Base-by-base conservation (phyloP, 2,329 filamentous ascomycete genomes). In the Fonsecaea pugnacius region DNA sequence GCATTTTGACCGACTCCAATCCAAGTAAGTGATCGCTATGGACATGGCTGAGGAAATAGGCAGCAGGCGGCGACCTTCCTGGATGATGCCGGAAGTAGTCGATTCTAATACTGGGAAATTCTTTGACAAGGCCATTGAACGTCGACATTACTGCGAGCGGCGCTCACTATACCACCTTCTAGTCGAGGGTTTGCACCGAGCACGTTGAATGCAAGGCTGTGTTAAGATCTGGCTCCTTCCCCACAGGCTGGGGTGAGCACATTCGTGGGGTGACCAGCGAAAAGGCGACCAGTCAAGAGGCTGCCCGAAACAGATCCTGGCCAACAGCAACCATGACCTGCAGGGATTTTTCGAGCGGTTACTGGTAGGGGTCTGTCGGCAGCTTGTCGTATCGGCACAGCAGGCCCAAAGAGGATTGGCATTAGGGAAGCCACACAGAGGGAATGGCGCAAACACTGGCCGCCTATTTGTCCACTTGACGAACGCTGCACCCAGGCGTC, bases 11-110 rank as follows among this genome's bases (percentile, higher is more conserved):
- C 12, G 83, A 85, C 70, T 96, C 92, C 1, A 97, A 83, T 0
- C 94, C 93, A 38, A 84, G 84, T 1, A 97, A 84, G 76, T 97
- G 94, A 72, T 97, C 93, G 68, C 90, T 96, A 74, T 97, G 94
- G 1, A 96, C 87, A 83, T 98, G 94, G 76, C 91, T 96, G 30
- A 98, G 82, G 73, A 98, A 96, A 75, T 90, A 95, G 16, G 91
- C 92, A 61, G 95, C 77, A 0, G 92, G 90, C 3, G 89, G 84
- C 16, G 78, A 83, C 16, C 77, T 77, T 5, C 80, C 79, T 3
- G 80, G 78, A 53, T 82, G 81, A 16, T 78, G 79, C 27, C 91
- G 86, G 72, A 97, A 97, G 78, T 88, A 92, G 77, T 97, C 93
- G 69, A 97, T 88, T 71, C 88, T 82, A 65, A 96, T 92, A 46